These are phyloP conservation scores for Solanum stenotomum DNA, from an alignment of 257 asterid genomes.

Conservation along the genomic window DNA sequence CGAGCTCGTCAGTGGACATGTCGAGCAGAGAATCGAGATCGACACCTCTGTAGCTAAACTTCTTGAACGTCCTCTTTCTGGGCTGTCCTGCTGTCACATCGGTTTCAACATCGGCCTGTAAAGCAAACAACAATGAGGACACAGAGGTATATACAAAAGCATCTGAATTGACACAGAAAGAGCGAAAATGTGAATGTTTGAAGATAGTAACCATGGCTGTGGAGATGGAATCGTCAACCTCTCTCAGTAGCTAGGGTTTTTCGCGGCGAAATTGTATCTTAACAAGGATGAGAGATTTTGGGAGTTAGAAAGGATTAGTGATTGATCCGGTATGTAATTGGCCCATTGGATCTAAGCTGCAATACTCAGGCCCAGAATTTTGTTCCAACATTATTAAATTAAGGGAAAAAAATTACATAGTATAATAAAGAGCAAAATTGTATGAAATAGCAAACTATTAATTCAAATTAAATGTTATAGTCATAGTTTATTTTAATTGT, in stretches of 20 bases:
- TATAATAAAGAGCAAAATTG: too few relatives aligned
- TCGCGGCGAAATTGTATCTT: not conserved
- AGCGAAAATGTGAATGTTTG: not conserved
- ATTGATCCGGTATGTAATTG: not conserved
- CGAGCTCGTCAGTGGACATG: constrained; percentile 79
- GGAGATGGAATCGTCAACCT: not conserved
- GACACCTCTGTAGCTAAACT: constrained; percentile 63
- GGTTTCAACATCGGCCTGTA: constrained; percentile 63
- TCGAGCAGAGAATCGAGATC: constrained; percentile 91
- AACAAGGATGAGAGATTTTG: not conserved
- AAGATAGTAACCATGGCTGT: not conserved
- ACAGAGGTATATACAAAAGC: not conserved
- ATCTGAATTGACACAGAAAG: not conserved
- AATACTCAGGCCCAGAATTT: not conserved
- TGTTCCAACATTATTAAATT: not conserved
- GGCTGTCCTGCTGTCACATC: constrained; percentile 60
- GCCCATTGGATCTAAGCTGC: not conserved
- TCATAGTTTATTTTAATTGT: too few relatives aligned
- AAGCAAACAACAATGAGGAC: not conserved
- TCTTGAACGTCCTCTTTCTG: constrained; percentile 77
- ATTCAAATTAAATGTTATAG: too few relatives aligned
- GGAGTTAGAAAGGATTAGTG: not conserved
- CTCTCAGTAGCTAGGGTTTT: not conserved
- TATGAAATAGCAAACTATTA: too few relatives aligned
- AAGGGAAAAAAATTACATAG: too few relatives aligned